These are phyloP conservation scores for Nakaseomyces delphensis DNA, from an alignment of 1,139 yeast species.

Conservation along the genomic window DNA sequence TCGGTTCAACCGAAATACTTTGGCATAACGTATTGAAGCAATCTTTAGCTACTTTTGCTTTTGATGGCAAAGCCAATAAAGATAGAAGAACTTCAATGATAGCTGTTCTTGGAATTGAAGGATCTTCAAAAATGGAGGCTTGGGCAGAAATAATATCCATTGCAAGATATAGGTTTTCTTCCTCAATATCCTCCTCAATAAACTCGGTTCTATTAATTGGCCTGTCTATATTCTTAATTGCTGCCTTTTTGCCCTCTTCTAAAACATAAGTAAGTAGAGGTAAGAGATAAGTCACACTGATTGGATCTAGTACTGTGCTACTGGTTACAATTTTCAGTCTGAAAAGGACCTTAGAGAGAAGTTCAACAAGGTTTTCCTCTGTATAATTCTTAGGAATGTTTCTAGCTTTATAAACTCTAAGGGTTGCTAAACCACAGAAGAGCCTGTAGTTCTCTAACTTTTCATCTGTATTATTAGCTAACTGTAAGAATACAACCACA, in stretches of 20 bases:
- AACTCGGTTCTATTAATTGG: slow-evolving; percentile 51
- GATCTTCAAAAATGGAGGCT: slow-evolving; percentile 62
- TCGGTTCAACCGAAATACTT: slow-evolving; percentile 55
- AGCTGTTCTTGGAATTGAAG: slow-evolving; percentile 57
- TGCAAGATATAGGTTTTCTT: slow-evolving; percentile 73
- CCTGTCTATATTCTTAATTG: slow-evolving; percentile 42
- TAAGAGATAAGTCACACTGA: slow-evolving; percentile 61
- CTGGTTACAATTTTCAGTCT: slow-evolving; percentile 68
- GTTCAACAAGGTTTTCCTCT: slow-evolving; percentile 45
- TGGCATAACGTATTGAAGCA: slow-evolving; percentile 70
- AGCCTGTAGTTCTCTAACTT: slow-evolving; percentile 45
- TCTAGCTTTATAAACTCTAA: slow-evolving; percentile 43
- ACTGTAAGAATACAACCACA: slow-evolving; percentile 36
- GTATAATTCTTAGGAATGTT: slow-evolving; percentile 38
- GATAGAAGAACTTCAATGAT: slow-evolving; percentile 56
- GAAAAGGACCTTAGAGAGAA: slow-evolving; percentile 61
- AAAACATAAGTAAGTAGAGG: slow-evolving; percentile 63
- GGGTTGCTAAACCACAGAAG: slow-evolving; percentile 58
- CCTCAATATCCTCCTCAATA: slow-evolving; percentile 74
- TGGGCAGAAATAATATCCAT: slow-evolving; percentile 71
- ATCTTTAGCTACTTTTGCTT: slow-evolving; percentile 75
- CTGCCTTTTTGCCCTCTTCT: slow-evolving; percentile 49
- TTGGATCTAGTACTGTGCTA: slow-evolving; percentile 59
- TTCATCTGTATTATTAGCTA: slow-evolving; percentile 38
- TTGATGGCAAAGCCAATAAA: slow-evolving; percentile 63